These are phyloP conservation scores for Ehretia macrophylla DNA, from an alignment of 257 asterid species.

Conservation along the genomic window DNA sequence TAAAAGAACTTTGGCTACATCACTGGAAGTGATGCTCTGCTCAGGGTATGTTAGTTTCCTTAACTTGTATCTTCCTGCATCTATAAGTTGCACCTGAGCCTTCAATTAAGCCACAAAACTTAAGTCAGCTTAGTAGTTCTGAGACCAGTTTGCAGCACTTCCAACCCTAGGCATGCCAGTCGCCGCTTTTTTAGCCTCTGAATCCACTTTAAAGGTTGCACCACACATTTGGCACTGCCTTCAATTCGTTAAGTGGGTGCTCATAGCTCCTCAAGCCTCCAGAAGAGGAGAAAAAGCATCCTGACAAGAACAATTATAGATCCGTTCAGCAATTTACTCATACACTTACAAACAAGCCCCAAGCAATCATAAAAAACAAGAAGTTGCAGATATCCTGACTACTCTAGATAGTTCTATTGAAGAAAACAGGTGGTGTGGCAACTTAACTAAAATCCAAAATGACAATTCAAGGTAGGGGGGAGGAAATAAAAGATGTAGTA, in stretches of 20 bases:
- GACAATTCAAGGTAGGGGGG: too few relatives aligned
- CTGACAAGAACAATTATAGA: slow-evolving; percentile 27
- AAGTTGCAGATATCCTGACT: too few relatives aligned
- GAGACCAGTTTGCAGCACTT: slow-evolving; percentile 93
- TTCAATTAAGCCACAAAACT: background rate
- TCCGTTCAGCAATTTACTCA: background rate
- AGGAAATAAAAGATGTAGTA: background rate
- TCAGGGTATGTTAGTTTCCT: slow-evolving; percentile 51
- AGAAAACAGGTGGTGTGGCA: slow-evolving; percentile 24
- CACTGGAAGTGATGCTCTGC: slow-evolving; percentile 94
- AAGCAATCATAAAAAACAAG: background rate
- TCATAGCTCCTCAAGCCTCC: slow-evolving; percentile 93
- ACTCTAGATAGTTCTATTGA: too few relatives aligned
- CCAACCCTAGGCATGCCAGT: slow-evolving; percentile 86
- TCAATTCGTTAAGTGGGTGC: slow-evolving; percentile 84
- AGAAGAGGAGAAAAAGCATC: slow-evolving; percentile 88
- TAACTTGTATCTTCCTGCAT: slow-evolving; percentile 7
- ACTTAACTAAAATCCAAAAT: too few relatives aligned
- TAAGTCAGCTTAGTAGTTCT: slow-evolving; percentile 43
- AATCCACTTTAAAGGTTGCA: slow-evolving; percentile 76
- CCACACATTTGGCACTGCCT: slow-evolving; percentile 90
- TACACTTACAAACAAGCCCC: background rate
- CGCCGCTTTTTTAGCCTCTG: slow-evolving; percentile 51
- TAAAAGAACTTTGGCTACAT: slow-evolving; percentile 84
- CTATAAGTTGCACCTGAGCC: background rate